A percentile compares a stretch with the other conserved stretches of the same genome.
These are phyloP conservation scores for Quercus alba DNA, from an alignment of 306 rosid genomes.

Conservation along the genomic window DNA sequence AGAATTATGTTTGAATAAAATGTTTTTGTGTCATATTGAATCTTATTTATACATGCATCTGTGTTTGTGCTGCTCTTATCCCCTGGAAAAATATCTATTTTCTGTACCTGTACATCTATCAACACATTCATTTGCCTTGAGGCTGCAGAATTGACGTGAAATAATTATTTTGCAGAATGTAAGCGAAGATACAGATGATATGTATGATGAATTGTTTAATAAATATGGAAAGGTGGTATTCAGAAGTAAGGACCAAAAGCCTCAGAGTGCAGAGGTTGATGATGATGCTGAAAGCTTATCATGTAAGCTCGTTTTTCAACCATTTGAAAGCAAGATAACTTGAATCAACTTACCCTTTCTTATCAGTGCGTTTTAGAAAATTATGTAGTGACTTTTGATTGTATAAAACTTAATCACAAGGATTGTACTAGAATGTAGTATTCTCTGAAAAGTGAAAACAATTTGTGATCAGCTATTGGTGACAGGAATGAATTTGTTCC, in stretches of 20 bases:
- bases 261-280: constrained; percentile 68
- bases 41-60: neutral
- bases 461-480: neutral
- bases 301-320: constrained; percentile 50
- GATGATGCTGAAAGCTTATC: constrained; percentile 94
- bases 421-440: neutral
- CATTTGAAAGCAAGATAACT: neutral
- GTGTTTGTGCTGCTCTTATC: neutral
- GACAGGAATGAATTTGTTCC: neutral
- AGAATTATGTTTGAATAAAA: neutral
- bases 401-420: neutral
- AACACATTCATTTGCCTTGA: neutral
- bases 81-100: neutral
- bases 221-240: constrained; percentile 84
- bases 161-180: constrained; percentile 55
- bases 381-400: neutral
- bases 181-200: constrained; percentile 69
- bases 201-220: constrained; percentile 80
- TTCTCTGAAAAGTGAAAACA: neutral
- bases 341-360: too few species aligned
- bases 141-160: constrained; percentile 8
- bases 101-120: neutral
- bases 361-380: neutral
- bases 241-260: constrained; percentile 57
- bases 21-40: neutral